These are phyloP conservation scores for Fusarium sp. DNA, from an alignment of 2,329 filamentous ascomycete genomes.

Conservation along the genomic window DNA sequence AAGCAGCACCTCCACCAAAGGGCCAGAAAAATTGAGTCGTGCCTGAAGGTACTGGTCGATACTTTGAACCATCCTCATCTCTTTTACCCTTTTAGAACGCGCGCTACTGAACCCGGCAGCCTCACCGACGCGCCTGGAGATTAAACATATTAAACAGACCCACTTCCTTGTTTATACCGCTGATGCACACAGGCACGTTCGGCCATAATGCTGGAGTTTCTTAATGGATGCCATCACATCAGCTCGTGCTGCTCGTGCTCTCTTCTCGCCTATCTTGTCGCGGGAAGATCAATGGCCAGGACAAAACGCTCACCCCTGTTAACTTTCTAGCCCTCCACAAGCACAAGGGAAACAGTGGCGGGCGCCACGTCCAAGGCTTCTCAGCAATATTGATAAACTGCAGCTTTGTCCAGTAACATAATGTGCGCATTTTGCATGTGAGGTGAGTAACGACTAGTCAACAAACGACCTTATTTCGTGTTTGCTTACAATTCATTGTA, in stretches of 20 bases:
- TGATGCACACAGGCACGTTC: constrained; percentile 8
- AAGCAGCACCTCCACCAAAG: constrained; percentile 2
- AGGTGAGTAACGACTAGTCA: not conserved
- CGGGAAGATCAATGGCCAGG: constrained; percentile 46
- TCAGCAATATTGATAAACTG: not conserved
- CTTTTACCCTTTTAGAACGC: constrained; percentile 31
- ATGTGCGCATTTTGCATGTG: not conserved
- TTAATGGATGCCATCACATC: constrained; percentile 20
- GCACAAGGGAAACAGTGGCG: constrained; percentile 9
- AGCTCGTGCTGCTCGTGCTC: constrained; percentile 37
- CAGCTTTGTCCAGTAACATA: not conserved
- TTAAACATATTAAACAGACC: constrained; percentile 44
- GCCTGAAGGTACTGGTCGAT: constrained; percentile 26
- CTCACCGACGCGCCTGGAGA: constrained; percentile 46
- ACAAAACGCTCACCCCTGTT: constrained; percentile 37
- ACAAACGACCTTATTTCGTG: not conserved
- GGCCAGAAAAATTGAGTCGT: not conserved
- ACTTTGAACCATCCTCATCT: constrained; percentile 16
- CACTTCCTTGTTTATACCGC: constrained; percentile 38
- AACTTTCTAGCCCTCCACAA: constrained; percentile 25
- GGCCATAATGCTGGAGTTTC: not conserved
- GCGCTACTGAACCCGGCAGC: constrained; percentile 32
- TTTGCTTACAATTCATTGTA: constrained; percentile 5
- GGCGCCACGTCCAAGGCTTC: constrained; percentile 6
- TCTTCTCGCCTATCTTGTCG: constrained; percentile 46